Percentiles rank a stretch among this genome's conserved stretches.
Conservation (phyloP, 2,329 filamentous ascomycete species). For the Aspergillus transmontanensis region DNA sequence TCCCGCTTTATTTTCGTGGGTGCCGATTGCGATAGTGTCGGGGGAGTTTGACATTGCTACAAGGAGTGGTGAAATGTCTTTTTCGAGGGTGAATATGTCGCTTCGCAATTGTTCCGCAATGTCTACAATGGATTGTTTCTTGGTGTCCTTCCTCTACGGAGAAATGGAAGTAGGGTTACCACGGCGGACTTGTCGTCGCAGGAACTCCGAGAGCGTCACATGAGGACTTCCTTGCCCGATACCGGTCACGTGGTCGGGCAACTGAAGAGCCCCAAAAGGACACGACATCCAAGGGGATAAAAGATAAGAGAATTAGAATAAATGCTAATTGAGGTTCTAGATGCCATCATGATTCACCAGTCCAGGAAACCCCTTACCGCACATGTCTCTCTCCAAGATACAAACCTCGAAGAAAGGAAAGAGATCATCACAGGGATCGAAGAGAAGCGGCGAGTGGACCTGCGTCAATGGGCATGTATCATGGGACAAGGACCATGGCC, state of each 20-base stretch:
- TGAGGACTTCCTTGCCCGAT: not conserved
- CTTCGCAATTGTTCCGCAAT: not conserved
- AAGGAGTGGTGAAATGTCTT: not conserved
- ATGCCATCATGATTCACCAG: not conserved
- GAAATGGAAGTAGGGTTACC: not conserved
- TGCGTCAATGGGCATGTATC: not conserved
- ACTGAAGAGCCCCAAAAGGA: not conserved
- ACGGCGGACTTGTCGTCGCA: not conserved
- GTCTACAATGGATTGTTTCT: not conserved
- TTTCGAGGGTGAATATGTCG: not conserved
- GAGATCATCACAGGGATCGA: constrained; percentile 14
- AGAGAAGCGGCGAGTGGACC: constrained; percentile 4
- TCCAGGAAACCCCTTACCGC: not conserved
- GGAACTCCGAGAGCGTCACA: not conserved
- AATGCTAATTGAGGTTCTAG: not conserved
- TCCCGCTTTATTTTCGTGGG: constrained; percentile 6
- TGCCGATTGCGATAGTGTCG: not conserved
- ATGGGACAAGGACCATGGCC: not conserved
- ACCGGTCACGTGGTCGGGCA: not conserved
- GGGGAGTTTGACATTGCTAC: not conserved
- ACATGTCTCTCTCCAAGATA: not conserved
- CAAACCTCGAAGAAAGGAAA: not conserved
- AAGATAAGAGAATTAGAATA: not conserved
- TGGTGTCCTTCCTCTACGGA: not conserved
- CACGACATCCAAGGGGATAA: not conserved